Evolutionary conservation across 805 yeast genomes (phyloP), one percentile per base, ranked within the genome.

Genomic region (Clavispora santaluciae): DNA sequence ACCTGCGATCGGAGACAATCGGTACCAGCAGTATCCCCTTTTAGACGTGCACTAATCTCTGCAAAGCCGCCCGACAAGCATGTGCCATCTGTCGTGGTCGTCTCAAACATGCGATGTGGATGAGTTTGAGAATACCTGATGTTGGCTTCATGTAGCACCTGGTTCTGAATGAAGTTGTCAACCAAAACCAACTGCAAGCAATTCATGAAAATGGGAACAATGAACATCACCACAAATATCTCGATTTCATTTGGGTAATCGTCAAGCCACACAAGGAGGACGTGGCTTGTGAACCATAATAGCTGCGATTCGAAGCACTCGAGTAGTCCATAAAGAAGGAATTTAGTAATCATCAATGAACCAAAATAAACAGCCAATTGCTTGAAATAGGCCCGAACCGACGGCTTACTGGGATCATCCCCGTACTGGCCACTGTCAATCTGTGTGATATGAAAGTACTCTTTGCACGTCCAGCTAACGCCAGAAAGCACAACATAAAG

Each of bases 211-310:
- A 84, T 68, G 1, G 95, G 95, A 49, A 84, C 83, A 7, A 86
- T 75, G 56, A 93, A 77, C 81, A 91, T 83, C 20, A 93, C 96
- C 45, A 91, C 75, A 29, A 85, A 81, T 12, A 91, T 86, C 59
- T 93, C 96, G 28, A 88, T 48, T 45, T 70, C 72, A 46, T 83
- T 79, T 2, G 95, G 93, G 60, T 81, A 80, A 39, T 76, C 77
- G 52, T 83, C 82, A 4, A 93, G 77, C 93, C 96, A 86, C n/a
- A 86, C 78, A 20, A 91, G 66, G 24, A 89, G 63, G 68, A 86
- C 78, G 43, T 81, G 81, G 11, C 95, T 88, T 34, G 85, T 68
- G 29, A 67, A 49, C 75, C 75, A 70, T 23, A 70, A 46, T 21
- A 70, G 51, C 41, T 64, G 66, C 5, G 68, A 68, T 45, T 85